Evolutionary conservation across 495 filamentous ascomycete genomes (phyloP).

Genomic region (Trichoderma reesei): DNA sequence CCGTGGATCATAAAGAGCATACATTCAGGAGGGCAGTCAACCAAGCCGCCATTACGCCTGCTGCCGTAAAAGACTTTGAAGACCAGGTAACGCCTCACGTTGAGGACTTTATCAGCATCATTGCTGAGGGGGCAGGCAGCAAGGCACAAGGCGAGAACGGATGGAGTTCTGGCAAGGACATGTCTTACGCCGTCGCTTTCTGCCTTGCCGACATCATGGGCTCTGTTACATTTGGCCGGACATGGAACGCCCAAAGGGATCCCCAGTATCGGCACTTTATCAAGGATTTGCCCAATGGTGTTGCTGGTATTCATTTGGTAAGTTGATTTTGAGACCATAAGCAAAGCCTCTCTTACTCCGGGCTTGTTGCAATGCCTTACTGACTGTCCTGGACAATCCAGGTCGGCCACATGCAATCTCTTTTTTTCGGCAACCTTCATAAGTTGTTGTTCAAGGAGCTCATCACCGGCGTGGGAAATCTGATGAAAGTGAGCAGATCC

Average conservation of each 20-base stretch:
- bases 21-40: neutral
- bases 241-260: neutral
- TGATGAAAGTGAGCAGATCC: neutral
- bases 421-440: neutral
- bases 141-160: neutral
- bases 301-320: constrained; percentile 1
- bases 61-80: neutral
- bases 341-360: neutral
- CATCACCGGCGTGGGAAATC: neutral
- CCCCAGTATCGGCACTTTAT: neutral
- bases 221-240: neutral
- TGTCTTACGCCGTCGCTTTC: neutral
- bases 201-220: neutral
- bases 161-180: neutral
- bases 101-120: neutral
- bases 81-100: neutral
- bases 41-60: neutral
- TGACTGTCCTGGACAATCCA: neutral
- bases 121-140: neutral
- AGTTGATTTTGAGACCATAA: neutral
- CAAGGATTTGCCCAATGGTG: constrained; percentile 2
- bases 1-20: neutral
- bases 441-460: neutral
- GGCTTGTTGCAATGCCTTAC: neutral
- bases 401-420: neutral